These are phyloP conservation scores for Calonectria hongkongensis DNA, from an alignment of 2,329 filamentous ascomycete species.

Conservation along the genomic window DNA sequence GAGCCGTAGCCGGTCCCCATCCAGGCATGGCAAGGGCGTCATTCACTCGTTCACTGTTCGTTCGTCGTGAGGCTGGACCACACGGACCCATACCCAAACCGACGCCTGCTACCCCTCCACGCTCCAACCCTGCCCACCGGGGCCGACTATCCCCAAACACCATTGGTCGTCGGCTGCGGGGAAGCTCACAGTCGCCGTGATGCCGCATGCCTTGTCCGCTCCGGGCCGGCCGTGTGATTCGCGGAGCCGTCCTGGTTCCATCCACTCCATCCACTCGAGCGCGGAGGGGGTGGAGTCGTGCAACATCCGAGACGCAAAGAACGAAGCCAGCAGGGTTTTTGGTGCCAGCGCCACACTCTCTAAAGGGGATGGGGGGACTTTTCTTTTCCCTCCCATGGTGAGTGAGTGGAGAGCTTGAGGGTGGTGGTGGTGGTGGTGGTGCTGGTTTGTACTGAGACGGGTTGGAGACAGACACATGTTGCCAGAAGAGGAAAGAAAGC, in stretches of 20 bases:
- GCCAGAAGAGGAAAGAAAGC: constrained; percentile 10
- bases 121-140: constrained; percentile 27
- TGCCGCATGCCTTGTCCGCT: constrained; percentile 47
- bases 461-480: constrained; percentile 2
- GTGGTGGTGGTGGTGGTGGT: background rate
- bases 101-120: constrained; percentile 29
- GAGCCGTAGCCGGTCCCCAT: constrained; percentile 20
- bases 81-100: constrained; percentile 4
- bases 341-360: constrained; percentile 26
- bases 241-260: constrained; percentile 46
- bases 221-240: constrained; percentile 51
- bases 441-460: background rate
- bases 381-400: background rate
- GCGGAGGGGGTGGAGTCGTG: constrained; percentile 43
- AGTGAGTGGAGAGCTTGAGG: background rate
- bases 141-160: constrained; percentile 25
- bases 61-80: constrained; percentile 25
- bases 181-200: constrained; percentile 47
- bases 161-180: constrained; percentile 54
- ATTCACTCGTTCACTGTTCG: background rate
- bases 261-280: constrained; percentile 51
- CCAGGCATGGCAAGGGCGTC: background rate
- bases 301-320: constrained; percentile 40
- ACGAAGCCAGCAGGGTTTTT: constrained; percentile 19
- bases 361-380: background rate